Evolutionary conservation across 345 rosid species (phyloP).

Genomic region (Eucalyptus marginata): DNA sequence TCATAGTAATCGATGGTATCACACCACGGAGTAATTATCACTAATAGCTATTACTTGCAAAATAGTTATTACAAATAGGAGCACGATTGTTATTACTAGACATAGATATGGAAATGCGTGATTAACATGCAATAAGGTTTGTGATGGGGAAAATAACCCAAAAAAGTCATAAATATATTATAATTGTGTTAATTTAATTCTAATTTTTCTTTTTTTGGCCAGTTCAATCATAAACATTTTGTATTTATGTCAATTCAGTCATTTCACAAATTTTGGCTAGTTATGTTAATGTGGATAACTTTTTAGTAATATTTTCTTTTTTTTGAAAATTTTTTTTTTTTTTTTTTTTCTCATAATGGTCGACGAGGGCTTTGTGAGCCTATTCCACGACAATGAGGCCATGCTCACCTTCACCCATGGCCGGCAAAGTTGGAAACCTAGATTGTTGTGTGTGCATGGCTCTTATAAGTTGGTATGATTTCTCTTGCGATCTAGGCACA

Average conservation of each 20-base stretch:
- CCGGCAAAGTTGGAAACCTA: neutral
- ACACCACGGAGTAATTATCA: neutral
- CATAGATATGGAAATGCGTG: neutral
- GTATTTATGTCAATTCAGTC: accelerated
- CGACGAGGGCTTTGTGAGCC: accelerated
- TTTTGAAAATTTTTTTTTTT: no score
- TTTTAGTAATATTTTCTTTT: no score
- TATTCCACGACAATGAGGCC: neutral
- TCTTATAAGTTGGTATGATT: neutral
- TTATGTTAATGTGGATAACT: neutral
- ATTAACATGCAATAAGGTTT: neutral
- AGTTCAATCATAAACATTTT: no score
- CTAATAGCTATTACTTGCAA: neutral
- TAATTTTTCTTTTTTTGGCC: no score
- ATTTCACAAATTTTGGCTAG: neutral
- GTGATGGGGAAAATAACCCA: neutral
- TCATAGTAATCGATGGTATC: neutral
- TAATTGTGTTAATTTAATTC: no score
- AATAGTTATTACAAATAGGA: neutral
- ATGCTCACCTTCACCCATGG: neutral
- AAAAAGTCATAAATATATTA: no score
- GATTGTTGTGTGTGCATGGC: neutral
- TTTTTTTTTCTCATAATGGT: neutral
- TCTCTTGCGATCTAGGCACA: neutral
- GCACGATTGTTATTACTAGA: neutral